phyloP scores from a whole-genome alignment of 2,329 filamentous ascomycete genomes.

The Purpureocillium lavendulum region DNA sequence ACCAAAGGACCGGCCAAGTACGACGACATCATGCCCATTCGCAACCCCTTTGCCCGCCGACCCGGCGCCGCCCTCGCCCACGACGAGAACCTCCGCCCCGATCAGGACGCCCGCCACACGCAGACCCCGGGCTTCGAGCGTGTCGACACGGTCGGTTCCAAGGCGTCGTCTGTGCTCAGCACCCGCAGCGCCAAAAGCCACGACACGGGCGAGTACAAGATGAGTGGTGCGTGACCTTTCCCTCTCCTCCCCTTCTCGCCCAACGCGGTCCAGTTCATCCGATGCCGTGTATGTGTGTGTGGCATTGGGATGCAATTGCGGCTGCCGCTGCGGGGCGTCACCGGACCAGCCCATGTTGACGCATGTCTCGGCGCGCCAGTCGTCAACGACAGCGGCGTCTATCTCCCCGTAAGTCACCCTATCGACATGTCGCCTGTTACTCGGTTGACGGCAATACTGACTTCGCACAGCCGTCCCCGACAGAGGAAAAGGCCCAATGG shows the following conservation, averaged over 20 bases:
- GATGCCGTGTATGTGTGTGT: too few species aligned
- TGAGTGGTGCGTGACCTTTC: conserved; percentile 56
- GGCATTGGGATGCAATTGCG: too few species aligned
- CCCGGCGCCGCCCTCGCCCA: conserved; percentile 35
- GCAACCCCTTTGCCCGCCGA: conserved; percentile 62
- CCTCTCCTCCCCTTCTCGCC: not conserved
- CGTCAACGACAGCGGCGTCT: conserved; percentile 91
- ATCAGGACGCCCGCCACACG: conserved; percentile 19
- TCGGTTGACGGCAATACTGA: not conserved
- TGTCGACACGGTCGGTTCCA: conserved; percentile 54
- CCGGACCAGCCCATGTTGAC: conserved; percentile 10
- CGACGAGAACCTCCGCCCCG: conserved; percentile 45
- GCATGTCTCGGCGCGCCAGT: conserved; percentile 43
- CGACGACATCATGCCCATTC: conserved; percentile 52
- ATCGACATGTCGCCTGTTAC: conserved; percentile 6
- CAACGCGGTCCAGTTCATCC: too few species aligned
- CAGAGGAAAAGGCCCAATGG: conserved; percentile 80
- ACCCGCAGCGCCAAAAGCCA: conserved; percentile 51
- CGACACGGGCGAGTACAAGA: conserved; percentile 67
- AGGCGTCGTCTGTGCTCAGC: conserved; percentile 53
- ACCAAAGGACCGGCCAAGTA: too few species aligned
- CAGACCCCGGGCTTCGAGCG: conserved; percentile 43
- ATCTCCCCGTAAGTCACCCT: conserved; percentile 64
- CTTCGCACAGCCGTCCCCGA: conserved; percentile 64
- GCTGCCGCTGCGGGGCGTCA: conserved; percentile 5